Evolutionary conservation across 1,139 yeast genomes (phyloP), one percentile per base, ranked within the genome.

Genomic region (Hansenula sp.): DNA sequence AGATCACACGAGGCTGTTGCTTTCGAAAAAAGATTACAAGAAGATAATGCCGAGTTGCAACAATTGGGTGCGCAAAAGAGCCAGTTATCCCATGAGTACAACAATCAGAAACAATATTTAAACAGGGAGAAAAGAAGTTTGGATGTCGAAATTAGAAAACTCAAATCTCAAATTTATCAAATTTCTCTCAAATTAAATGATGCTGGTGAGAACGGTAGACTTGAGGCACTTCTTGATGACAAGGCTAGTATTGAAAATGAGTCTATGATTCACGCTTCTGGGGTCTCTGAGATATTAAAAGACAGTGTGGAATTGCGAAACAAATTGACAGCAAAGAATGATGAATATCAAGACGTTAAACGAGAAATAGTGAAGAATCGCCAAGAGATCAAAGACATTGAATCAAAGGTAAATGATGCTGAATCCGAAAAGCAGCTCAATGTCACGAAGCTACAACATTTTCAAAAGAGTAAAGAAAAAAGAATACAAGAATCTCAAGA

Each of bases 171-270:
- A 29, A 53, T 57, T 15, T 52, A 53, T 33, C 57, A 60, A 34
- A 42, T 60, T 24, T 46, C 50, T 41, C 49, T 51, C 46, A 64
- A 59, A 48, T 42, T 59, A 47, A 60, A 62, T 42, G 62, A 68
- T 46, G 54, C 70, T 48, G 66, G 62, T 18, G 74, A 72, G 44
- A 64, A 71, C 3, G 73, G 73, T 12, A 61, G 54, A 25, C 47
- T 68, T 18, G 68, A 65, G 11, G 64, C 67, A 2, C 56, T 61
- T 24, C 51, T 48, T 5, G 67, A 60, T 16, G 69, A 68, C 29
- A 53, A 48, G 15, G 45, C 44, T 5, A 52, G 48, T 2, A 54
- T 55, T n/a, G 50, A 62, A 33, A 54, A 59, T 12, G 65, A 65
- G 5, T 50, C 59, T 8, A 45, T 44, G 4, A 49, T 59, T 11